Evolutionary conservation across 176 grass and related monocot genomes (phyloP), one percentile per base, ranked within the genome.

Genomic region (Juncus effusus): DNA sequence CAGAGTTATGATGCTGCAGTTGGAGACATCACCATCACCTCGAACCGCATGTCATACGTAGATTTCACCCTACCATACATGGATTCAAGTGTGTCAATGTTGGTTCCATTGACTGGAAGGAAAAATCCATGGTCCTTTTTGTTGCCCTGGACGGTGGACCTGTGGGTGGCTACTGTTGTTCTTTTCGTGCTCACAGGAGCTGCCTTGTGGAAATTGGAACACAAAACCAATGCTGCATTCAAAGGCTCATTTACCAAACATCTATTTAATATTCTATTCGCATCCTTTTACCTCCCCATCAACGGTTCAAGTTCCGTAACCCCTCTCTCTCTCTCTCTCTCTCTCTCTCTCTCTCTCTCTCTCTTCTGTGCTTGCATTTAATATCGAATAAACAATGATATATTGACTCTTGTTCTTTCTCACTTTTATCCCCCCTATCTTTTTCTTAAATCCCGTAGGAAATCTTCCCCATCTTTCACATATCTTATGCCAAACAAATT

Each of bases 11-110:
- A 64, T 64, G 62, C 38, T 64, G 62, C 62, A 7, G 11, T 64
- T n/a, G 62, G 40, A 41, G 62, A 64, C 40, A 64, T 64, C 14
- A 64, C 39, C 12, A 64, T 64, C 6, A 47, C 62, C 39, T 38
- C 62, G 0, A 64, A 64, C n/a, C 38, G 62, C 16, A 42, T 15
- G 9, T 64, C 40, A 3, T 13, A 15, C 13, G 62, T 64, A 38
- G 62, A 64, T 6, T 64, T 64, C 62, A 64, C 62, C 1, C 62
- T 41, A 9, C 40, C 40, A 64, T 64, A 64, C 40, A 3, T 64
- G 38, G 39, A 64, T 64, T 64, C 62, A 42, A 64, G 40, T 42
- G 40, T 64, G 62, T 42, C 35, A 6, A 64, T 64, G 62, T 64
- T 64, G 40, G 62, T 64, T 42, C 62, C 39, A 1, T 7, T 64